Evolutionary conservation across 371 early-diverging fungal genomes (phyloP).

Genomic region (Mortierella sp.): DNA sequence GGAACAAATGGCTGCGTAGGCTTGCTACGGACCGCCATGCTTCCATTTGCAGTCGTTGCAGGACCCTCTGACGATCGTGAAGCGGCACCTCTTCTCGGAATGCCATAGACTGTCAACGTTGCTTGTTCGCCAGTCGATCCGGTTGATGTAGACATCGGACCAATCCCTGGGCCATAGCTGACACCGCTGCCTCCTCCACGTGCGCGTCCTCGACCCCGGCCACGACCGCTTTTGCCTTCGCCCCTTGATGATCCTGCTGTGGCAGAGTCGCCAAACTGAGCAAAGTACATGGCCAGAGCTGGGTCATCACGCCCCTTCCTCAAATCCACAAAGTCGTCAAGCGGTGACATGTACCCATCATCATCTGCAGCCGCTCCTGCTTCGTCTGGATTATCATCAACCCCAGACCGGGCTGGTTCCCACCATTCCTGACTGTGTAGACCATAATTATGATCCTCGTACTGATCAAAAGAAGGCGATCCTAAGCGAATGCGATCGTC

Average conservation of each 20-base stretch:
- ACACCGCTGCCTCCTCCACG: conserved; percentile 7
- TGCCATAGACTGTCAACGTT: conserved; percentile 8
- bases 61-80: too few relatives aligned
- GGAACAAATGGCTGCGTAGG: conserved; percentile 19
- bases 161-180: conserved; percentile 30
- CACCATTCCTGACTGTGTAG: conserved; percentile 41
- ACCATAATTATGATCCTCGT: conserved; percentile 29
- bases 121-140: conserved; percentile 2
- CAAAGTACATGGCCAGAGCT: conserved; percentile 42
- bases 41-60: conserved; percentile 38
- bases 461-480: conserved; percentile 12
- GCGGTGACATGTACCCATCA: conserved; percentile 15
- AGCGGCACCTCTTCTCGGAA: background rate
- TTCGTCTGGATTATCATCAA: background rate
- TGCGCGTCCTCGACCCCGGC: conserved; percentile 18
- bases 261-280: conserved; percentile 14
- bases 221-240: conserved; percentile 13
- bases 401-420: conserved; percentile 7
- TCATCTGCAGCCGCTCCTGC: conserved; percentile 5
- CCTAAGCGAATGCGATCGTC: background rate
- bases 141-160: conserved; percentile 5
- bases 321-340: conserved; percentile 42
- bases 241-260: conserved; percentile 3
- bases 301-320: conserved; percentile 29
- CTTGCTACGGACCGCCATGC: conserved; percentile 46